A percentile compares a stretch with the other conserved stretches of the same genome.
Conservation (phyloP, 352 stramenopile species). For the Phytophthora chlamydospora region DNA sequence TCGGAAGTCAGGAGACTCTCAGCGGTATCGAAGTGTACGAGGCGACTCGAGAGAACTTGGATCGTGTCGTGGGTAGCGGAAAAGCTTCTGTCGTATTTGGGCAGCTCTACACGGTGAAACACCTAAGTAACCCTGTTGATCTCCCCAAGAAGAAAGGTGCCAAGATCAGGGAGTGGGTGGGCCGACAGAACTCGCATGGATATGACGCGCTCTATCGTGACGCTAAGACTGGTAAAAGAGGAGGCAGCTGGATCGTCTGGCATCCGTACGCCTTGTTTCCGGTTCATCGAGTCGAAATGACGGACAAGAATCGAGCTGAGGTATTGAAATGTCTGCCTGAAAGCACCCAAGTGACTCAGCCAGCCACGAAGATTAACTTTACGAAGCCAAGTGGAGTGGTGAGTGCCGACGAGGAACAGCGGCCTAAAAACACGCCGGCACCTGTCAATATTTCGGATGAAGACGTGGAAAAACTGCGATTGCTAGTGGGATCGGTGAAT, state of each 20-base stretch:
- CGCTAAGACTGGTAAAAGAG: slow-evolving; percentile 23
- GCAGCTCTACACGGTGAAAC: slow-evolving; percentile 36
- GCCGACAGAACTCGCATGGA: slow-evolving; percentile 40
- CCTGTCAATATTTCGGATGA: slow-evolving; percentile 17
- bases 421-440: background rate
- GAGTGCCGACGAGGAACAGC: slow-evolving; percentile 10
- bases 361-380: slow-evolving; percentile 22
- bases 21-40: slow-evolving; percentile 51
- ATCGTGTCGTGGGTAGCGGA: slow-evolving; percentile 9
- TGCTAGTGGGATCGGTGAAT: slow-evolving; percentile 24
- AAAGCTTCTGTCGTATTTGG: slow-evolving; percentile 42
- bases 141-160: slow-evolving; percentile 32
- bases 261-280: slow-evolving; percentile 54
- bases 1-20: slow-evolving; percentile 31
- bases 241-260: slow-evolving; percentile 50
- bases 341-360: slow-evolving; percentile 17
- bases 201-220: slow-evolving; percentile 59
- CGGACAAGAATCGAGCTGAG: slow-evolving; percentile 14
- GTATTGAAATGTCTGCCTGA: slow-evolving; percentile 31
- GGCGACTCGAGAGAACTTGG: slow-evolving; percentile 45
- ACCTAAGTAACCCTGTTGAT: slow-evolving; percentile 34
- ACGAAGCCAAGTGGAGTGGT: slow-evolving; percentile 14
- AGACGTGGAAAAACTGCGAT: slow-evolving; percentile 32
- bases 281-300: slow-evolving; percentile 40
- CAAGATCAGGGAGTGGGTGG: slow-evolving; percentile 44